These are phyloP conservation scores for Boletus pseudopeckii DNA, from an alignment of 768 basidiomycete species.

Conservation along the genomic window DNA sequence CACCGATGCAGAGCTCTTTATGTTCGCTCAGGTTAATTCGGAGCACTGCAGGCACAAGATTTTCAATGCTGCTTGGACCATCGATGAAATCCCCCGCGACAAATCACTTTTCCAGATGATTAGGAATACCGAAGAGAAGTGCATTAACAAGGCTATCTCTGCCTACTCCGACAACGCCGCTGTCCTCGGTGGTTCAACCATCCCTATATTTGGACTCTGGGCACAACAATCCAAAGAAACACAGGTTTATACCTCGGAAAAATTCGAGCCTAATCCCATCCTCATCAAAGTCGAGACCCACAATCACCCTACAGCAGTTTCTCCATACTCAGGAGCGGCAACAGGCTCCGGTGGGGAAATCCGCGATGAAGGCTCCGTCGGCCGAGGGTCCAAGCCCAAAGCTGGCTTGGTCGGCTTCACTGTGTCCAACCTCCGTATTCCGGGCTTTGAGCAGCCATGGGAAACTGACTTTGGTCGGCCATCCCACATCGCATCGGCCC, in stretches of 20 bases:
- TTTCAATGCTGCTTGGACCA: conserved; percentile 96
- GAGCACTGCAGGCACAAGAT: conserved; percentile 99
- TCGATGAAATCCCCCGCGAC: conserved; percentile 65
- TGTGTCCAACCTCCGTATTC: conserved; percentile 89
- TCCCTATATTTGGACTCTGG: conserved; percentile 70
- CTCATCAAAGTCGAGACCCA: conserved; percentile 98
- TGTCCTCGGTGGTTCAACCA: conserved; percentile 70
- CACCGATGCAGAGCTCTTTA: conserved; percentile 97
- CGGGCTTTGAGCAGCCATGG: conserved; percentile 91
- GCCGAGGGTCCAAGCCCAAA: conserved; percentile 93
- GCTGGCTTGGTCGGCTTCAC: conserved; percentile 93
- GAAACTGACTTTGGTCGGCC: conserved; percentile 93
- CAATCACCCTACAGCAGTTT: conserved; percentile 98
- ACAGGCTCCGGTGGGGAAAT: conserved; percentile 99
- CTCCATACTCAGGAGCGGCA: conserved; percentile 97
- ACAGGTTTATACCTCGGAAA: conserved; percentile 51
- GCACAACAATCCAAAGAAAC: conserved; percentile 16
- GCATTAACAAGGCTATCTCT: conserved; percentile 78
- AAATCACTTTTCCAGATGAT: conserved; percentile 95
- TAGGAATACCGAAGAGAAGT: conserved; percentile 85
- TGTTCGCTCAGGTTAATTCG: conserved; percentile 99
- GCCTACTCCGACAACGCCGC: conserved; percentile 99
- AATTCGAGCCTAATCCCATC: conserved; percentile 75
- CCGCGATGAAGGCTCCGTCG: conserved; percentile 95
- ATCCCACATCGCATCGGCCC: conserved; percentile 82